Conservation (phyloP, 495 filamentous ascomycete genomes). For the Xylaria scruposa region DNA sequence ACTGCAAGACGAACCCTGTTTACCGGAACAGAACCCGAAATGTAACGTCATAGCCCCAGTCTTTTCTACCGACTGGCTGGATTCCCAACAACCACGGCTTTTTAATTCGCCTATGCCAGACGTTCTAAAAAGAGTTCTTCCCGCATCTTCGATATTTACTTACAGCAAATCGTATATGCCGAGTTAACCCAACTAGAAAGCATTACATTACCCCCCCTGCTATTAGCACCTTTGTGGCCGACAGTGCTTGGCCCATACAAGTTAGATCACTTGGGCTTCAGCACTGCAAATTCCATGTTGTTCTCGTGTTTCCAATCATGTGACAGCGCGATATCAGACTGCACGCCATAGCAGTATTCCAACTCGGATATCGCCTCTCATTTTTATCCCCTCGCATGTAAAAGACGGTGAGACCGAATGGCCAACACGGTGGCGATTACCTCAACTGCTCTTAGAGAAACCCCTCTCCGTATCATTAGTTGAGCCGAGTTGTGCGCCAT, state of each 20-base stretch:
- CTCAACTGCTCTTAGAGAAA: neutral
- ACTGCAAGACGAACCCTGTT: neutral
- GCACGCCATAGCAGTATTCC: neutral
- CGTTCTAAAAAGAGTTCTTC: neutral
- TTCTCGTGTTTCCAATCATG: neutral
- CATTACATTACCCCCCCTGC: neutral
- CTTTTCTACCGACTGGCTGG: slow-evolving; percentile 7
- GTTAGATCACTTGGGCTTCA: neutral
- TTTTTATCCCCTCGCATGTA: neutral
- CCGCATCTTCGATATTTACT: neutral
- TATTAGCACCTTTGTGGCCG: neutral
- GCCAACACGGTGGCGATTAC: neutral
- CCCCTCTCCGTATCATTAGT: neutral
- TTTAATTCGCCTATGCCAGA: neutral
- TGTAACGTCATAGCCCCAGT: slow-evolving; percentile 1
- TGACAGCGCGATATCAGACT: neutral
- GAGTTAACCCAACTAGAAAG: neutral
- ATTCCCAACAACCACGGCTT: neutral
- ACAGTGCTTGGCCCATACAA: neutral
- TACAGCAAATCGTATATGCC: neutral
- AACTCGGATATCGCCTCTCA: neutral
- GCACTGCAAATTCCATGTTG: neutral
- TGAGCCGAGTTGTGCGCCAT: neutral
- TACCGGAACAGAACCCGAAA: neutral
- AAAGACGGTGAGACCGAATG: neutral